Conservation (phyloP, 345 rosid genomes). For the Salix brachista region DNA sequence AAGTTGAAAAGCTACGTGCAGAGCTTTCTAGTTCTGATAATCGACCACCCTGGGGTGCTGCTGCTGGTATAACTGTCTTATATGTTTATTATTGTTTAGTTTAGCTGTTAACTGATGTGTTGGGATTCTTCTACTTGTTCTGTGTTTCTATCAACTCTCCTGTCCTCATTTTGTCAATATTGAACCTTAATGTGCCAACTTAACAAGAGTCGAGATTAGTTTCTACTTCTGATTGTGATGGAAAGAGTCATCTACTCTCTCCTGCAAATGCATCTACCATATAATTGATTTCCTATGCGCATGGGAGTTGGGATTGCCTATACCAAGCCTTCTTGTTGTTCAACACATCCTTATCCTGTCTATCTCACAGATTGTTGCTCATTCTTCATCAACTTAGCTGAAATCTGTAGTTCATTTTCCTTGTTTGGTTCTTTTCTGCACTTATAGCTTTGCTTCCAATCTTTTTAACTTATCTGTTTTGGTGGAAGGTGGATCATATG, state of each 20-base stretch:
- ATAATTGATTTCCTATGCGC: not conserved
- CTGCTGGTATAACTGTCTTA: constrained; percentile 32
- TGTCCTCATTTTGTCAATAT: not conserved
- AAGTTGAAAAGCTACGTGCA: constrained; percentile 89
- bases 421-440: not conserved
- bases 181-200: not conserved
- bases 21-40: constrained; percentile 60
- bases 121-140: not conserved
- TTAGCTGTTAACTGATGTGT: not conserved
- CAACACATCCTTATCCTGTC: not conserved
- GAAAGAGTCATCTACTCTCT: not conserved
- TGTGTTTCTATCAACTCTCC: not conserved
- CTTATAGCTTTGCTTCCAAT: constrained; percentile 1
- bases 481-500: constrained; percentile 63
- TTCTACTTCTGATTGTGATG: not conserved
- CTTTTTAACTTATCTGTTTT: constrained; percentile 25
- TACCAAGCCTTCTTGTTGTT: not conserved
- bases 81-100: constrained; percentile 7
- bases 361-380: not conserved
- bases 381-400: not conserved
- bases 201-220: not conserved
- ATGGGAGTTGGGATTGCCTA: not conserved
- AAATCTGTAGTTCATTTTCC: not conserved
- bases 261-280: not conserved
- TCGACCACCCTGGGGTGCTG: constrained; percentile 66